Evolutionary conservation across 768 basidiomycete genomes (phyloP), one percentile per base, ranked within the genome.

Genomic region (Termitomyces bulborhizus): DNA sequence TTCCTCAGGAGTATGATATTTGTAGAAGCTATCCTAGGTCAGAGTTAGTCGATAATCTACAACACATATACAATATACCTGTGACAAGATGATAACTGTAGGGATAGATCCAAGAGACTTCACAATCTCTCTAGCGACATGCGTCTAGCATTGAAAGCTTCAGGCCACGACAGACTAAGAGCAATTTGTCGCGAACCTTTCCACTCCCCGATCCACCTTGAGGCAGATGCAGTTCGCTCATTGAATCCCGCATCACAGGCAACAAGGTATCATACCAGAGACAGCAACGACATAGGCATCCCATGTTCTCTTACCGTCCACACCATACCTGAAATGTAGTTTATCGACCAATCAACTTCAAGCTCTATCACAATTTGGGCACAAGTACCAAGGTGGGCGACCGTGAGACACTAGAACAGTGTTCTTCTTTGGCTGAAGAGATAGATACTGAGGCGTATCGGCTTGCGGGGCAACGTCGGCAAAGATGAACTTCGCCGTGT

Each of bases 1-100:
- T 70, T 98, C 87, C 62, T 95, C 91, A 2, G 81, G 78, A 3
- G 78, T 79, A 63, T 93, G 90, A 45, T 72, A 72, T 63, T 87
- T 91, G 73, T 99, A 99, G 71, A 98, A 99, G 66, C 90, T 91
- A 69, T 98, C 95, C 90, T 94, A 69, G 36, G n/a, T 51, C 34
- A 21, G 24, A n/a, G 13, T 24, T 34, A 64, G 57, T 32, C 11
- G 15, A 16, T 24, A 13, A 34, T 43, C 15, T 46, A 31, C 34
- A 12, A 16, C 15, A 45, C 6, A 18, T 27, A 46, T 27, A 53
- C 24, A 26, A 43, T 27, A 40, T 57, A 87, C 90, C 73, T 94
- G 93, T 27, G 92, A 93, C 49, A 99, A 70, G 61, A 99, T 97
- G 51, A 96, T 84, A 37, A 98, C 88, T 46, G 86, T 84, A 4